Percentiles rank a stretch among this genome's conserved stretches.
Evolutionary conservation across 2,329 filamentous ascomycete genomes (phyloP).

Genomic region (Ophiostoma perfectum): DNA sequence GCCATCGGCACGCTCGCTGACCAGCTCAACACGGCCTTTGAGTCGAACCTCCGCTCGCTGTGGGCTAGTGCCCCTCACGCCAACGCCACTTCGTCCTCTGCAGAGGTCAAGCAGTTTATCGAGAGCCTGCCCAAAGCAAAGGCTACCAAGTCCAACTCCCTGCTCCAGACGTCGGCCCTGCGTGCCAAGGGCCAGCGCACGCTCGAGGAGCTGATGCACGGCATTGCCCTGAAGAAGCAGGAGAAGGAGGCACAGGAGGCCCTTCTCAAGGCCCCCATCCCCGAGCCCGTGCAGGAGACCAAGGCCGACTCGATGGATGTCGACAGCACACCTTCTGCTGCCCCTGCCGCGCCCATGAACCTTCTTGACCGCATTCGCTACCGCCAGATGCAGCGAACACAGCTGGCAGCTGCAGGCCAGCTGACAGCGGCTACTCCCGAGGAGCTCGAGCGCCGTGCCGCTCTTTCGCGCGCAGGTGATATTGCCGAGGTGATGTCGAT

Average conservation of each 20-base stretch:
- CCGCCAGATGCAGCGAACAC: constrained; percentile 53
- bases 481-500: constrained; percentile 63
- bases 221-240: constrained; percentile 50
- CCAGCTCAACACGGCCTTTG: constrained; percentile 51
- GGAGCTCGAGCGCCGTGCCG: constrained; percentile 56
- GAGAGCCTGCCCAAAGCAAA: constrained; percentile 50
- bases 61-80: constrained; percentile 36
- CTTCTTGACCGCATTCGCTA: constrained; percentile 70
- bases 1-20: constrained; percentile 42
- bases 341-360: constrained; percentile 45
- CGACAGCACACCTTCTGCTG: background rate
- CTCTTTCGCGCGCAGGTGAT: constrained; percentile 63
- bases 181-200: constrained; percentile 62
- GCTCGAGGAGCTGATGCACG: constrained; percentile 62
- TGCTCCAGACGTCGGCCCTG: constrained; percentile 50
- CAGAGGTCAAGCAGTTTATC: constrained; percentile 46
- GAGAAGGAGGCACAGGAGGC: constrained; percentile 36
- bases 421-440: constrained; percentile 40
- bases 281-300: background rate
- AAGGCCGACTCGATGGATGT: constrained; percentile 15
- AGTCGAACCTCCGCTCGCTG: constrained; percentile 43
- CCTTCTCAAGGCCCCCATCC: constrained; percentile 34
- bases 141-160: constrained; percentile 48
- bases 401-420: constrained; percentile 39
- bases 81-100: constrained; percentile 21